These are phyloP conservation scores for Multifurca ochricompacta DNA, from an alignment of 768 basidiomycete genomes.

Conservation along the genomic window DNA sequence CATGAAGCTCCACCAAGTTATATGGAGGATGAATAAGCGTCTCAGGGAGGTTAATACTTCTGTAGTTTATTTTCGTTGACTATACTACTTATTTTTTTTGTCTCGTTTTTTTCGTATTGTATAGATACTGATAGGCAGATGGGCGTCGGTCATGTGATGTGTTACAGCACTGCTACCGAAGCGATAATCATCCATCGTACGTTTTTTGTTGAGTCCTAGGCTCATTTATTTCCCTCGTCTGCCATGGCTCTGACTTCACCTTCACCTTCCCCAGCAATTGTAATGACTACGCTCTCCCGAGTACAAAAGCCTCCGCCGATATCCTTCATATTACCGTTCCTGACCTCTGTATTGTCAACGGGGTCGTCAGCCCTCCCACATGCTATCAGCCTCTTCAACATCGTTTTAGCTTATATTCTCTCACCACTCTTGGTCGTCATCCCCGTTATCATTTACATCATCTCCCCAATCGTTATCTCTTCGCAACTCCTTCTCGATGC, in stretches of 20 bases:
- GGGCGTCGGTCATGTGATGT: not conserved
- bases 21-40: not conserved
- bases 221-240: not conserved
- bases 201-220: not conserved
- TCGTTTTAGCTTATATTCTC: not conserved
- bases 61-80: too few relatives aligned
- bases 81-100: too few relatives aligned
- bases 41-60: too few relatives aligned
- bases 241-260: constrained; percentile 4
- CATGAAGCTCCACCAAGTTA: constrained; percentile 25
- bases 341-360: not conserved
- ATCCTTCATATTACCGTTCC: not conserved
- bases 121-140: too few relatives aligned
- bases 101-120: too few relatives aligned
- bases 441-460: not conserved
- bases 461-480: constrained; percentile 14
- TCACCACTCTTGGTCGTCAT: constrained; percentile 4
- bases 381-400: not conserved
- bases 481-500: constrained; percentile 9
- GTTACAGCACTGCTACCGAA: not conserved
- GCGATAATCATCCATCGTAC: not conserved
- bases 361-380: not conserved
- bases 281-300: not conserved
- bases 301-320: constrained; percentile 7
- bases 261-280: not conserved